These are phyloP conservation scores for Lagenaria siceraria DNA, from an alignment of 306 rosid species.

Conservation along the genomic window DNA sequence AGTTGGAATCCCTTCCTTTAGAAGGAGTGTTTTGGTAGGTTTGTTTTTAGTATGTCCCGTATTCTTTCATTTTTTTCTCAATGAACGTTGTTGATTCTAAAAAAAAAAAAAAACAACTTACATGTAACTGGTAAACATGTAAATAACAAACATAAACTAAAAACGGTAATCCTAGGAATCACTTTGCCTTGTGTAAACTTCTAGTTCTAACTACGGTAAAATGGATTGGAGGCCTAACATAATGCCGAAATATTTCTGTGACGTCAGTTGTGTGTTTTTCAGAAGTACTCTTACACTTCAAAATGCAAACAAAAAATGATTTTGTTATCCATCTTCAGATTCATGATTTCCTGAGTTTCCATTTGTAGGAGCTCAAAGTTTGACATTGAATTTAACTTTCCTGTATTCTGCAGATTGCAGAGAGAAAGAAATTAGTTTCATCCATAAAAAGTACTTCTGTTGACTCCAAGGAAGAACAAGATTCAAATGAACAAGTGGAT, in stretches of 20 bases:
- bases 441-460: constrained; percentile 29
- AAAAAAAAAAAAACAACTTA: neutral
- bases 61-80: too few relatives aligned
- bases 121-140: neutral
- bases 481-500: constrained; percentile 26
- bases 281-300: neutral
- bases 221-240: neutral
- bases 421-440: constrained; percentile 59
- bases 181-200: neutral
- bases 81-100: too few relatives aligned
- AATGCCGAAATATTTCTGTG: neutral
- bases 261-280: neutral
- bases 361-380: neutral
- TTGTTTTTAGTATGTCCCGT: too few relatives aligned
- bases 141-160: neutral
- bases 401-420: constrained; percentile 54
- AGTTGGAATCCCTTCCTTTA: too few relatives aligned
- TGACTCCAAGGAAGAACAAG: constrained; percentile 23
- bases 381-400: neutral
- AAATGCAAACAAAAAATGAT: neutral
- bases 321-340: neutral
- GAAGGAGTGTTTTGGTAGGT: too few relatives aligned
- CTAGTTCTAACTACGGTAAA: neutral
- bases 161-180: neutral
- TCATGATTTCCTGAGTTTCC: neutral